Base-by-base conservation (phyloP, 495 filamentous ascomycete genomes). In the Elaphomyces granulatus region DNA sequence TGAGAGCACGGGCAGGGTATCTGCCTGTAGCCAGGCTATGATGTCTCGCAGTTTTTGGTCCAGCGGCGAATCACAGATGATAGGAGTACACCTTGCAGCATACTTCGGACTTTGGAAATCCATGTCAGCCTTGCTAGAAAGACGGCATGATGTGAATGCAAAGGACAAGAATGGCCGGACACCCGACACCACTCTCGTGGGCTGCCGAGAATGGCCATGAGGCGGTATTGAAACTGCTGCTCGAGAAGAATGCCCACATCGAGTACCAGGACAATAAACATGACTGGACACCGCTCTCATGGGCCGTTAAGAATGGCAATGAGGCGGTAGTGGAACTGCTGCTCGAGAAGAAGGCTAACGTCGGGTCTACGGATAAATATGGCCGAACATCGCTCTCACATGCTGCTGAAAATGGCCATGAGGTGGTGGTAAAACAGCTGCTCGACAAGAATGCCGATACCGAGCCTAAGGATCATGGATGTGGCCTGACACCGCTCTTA, bases 371-470 rank as follows among this genome's bases (percentile, higher is more conserved):
- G n/a, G n/a, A n/a, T n/a, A n/a, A n/a, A n/a, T n/a, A n/a, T n/a
- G n/a, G n/a, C n/a, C n/a, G n/a, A n/a, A n/a, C n/a, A n/a, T n/a
- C 63, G 17, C 49, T 70, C 19, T 58, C 48, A 7, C 58, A 38
- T 44, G 65, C 64, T n/a, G 58, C 58, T 15, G 43, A 40, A 35
- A 42, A 44, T n/a, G 65, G 63, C 9, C 52, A 68, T 38, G 44
- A 55, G 23, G 52, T 39, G 10, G 45, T 67, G 36, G 66, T 48
- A 3, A 38, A 47, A 32, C 43, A 58, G 17, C 43, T 62, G 23
- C 47, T 60, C 18, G 4, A 34, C 14, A 16, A 34, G 18, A 34
- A n/a, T n/a, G 14, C 32, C 18, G 32, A n/a, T n/a, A n/a, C 18
- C 32, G 18, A 34, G 8, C 15, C 18, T 31, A 34, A 34, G 15